phyloP scores from a whole-genome alignment of 768 basidiomycete species.

The Psilocybe cubensis region DNA sequence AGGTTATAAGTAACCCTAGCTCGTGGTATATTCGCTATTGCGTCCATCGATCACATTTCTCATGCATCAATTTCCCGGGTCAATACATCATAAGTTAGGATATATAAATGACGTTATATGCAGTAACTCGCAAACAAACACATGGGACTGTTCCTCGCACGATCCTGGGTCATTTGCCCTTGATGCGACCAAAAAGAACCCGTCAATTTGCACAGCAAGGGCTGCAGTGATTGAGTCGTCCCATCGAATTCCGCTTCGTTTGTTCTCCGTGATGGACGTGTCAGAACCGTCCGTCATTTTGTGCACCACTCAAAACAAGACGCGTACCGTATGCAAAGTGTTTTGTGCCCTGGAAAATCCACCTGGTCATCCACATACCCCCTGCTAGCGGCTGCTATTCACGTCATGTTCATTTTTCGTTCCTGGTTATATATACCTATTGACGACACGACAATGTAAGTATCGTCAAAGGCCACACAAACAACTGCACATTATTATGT shows the following conservation, averaged over 20 bases:
- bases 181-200: constrained; percentile 1
- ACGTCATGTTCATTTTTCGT: not conserved
- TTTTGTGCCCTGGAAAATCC: not conserved
- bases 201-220: constrained; percentile 23
- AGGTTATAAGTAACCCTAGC: too few species aligned
- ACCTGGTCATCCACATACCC: not conserved
- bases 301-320: not conserved
- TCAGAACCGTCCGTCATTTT: not conserved
- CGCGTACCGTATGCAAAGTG: not conserved
- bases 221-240: constrained; percentile 14
- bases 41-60: not conserved
- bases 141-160: not conserved
- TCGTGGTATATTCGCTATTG: too few species aligned
- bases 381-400: not conserved
- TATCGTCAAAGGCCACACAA: not conserved
- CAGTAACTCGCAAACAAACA: not conserved
- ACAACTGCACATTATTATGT: not conserved
- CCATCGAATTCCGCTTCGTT: not conserved
- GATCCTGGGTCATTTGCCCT: not conserved
- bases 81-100: not conserved
- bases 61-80: not conserved
- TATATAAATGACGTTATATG: not conserved
- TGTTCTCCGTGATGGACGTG: not conserved
- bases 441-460: not conserved
- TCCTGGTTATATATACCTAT: not conserved